phyloP scores from a whole-genome alignment of 192 early-diverging fungal species.

The Haplosporangium gracile region DNA sequence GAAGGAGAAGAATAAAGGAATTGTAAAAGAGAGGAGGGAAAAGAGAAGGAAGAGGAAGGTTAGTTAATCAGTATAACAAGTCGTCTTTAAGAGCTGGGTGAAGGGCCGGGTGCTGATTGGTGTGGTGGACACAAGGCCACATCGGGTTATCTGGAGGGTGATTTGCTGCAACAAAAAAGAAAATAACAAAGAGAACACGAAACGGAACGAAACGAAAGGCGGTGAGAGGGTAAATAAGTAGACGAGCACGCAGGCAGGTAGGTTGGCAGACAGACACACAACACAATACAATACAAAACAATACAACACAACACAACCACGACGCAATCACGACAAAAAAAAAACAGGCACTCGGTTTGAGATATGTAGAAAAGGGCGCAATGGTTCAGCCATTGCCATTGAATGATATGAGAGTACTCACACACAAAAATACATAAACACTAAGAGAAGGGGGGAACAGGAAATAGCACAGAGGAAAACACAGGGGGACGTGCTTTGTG shows the following conservation, averaged over 20 bases:
- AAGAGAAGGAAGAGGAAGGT: not conserved
- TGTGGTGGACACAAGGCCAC: slow-evolving; percentile 10
- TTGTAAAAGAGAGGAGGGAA: not conserved
- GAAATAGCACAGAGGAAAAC: not conserved
- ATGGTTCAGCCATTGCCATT: not conserved
- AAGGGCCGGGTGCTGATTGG: slow-evolving; percentile 6
- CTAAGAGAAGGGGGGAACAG: not conserved
- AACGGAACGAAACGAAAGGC: not conserved
- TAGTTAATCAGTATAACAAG: not conserved
- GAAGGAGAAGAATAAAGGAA: not conserved
- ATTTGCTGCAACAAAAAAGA: not conserved
- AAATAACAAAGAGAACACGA: not conserved
- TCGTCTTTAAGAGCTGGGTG: not conserved
- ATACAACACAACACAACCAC: not conserved
- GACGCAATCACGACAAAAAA: no score
- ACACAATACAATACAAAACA: no score
- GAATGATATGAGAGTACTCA: not conserved
- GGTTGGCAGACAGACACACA: no score
- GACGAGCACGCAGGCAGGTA: not conserved
- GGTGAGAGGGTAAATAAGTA: not conserved
- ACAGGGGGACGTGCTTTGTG: not conserved
- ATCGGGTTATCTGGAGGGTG: slow-evolving; percentile 1
- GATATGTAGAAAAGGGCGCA: slow-evolving; percentile 4
- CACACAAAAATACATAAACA: not conserved
- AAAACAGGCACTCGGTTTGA: not conserved